These are phyloP conservation scores for Eimeria mitis DNA, from an alignment of 169 alveolate genomes.

Conservation along the genomic window DNA sequence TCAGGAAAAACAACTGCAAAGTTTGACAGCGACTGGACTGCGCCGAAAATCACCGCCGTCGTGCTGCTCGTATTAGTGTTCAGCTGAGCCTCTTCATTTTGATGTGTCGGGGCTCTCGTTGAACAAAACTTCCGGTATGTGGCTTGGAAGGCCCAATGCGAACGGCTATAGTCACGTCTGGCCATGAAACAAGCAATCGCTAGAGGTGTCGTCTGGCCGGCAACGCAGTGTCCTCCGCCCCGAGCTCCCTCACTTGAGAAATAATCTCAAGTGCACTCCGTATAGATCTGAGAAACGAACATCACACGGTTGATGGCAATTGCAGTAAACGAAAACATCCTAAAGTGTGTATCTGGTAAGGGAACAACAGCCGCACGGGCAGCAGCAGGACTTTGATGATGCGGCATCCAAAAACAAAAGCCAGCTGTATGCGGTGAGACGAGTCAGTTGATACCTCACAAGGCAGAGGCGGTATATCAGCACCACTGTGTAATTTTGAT, in stretches of 20 bases:
- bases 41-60: not conserved
- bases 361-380: not conserved
- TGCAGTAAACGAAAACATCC: not conserved
- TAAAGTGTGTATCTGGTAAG: not conserved
- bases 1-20: not conserved
- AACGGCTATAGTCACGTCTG: not conserved
- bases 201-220: constrained; percentile 37
- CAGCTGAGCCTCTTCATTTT: constrained; percentile 6
- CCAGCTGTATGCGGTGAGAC: not conserved
- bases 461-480: not conserved
- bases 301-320: not conserved
- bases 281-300: constrained; percentile 31
- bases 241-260: constrained; percentile 54
- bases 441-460: not conserved
- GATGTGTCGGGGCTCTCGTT: not conserved
- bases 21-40: constrained; percentile 11
- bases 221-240: constrained; percentile 45
- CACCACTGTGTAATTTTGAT: not conserved
- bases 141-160: not conserved
- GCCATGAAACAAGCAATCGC: not conserved
- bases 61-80: not conserved
- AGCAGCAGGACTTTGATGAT: not conserved
- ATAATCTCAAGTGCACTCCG: constrained; percentile 66
- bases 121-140: not conserved
- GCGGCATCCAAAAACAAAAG: not conserved